Percentiles rank a stretch among this genome's conserved stretches.
These are phyloP conservation scores for Suillus placidus DNA, from an alignment of 768 basidiomycete genomes.

Conservation along the genomic window DNA sequence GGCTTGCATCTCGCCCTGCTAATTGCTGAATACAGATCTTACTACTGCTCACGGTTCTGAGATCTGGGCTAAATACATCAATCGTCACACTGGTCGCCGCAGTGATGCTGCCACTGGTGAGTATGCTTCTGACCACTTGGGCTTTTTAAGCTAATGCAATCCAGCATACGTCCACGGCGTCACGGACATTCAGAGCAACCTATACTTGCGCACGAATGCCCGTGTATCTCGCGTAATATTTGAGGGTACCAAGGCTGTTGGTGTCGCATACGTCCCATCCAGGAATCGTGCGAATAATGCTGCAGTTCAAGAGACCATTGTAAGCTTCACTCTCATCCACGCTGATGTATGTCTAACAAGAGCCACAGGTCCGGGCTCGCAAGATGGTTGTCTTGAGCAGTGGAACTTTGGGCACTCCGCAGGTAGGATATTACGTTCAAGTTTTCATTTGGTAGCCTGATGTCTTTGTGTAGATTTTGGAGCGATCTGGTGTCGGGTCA, in stretches of 20 bases:
- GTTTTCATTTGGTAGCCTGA: neutral
- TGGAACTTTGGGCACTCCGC: slow-evolving; percentile 71
- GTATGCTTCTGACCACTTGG: slow-evolving; percentile 7
- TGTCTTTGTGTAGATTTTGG: slow-evolving; percentile 51
- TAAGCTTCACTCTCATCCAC: slow-evolving; percentile 11
- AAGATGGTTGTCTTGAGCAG: slow-evolving; percentile 68
- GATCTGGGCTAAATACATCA: slow-evolving; percentile 80
- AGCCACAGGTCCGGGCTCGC: slow-evolving; percentile 49
- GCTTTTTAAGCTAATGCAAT: neutral
- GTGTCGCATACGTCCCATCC: slow-evolving; percentile 68
- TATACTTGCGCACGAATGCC: slow-evolving; percentile 66
- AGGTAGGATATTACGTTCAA: slow-evolving; percentile 24
- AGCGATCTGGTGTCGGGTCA: slow-evolving; percentile 70
- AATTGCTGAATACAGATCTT: slow-evolving; percentile 44
- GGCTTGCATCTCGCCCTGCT: neutral
- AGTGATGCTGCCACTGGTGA: slow-evolving; percentile 71
- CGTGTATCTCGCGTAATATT: slow-evolving; percentile 73
- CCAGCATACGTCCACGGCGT: slow-evolving; percentile 71
- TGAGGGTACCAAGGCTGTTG: slow-evolving; percentile 71
- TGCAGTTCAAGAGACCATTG: slow-evolving; percentile 60
- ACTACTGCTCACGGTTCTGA: slow-evolving; percentile 63
- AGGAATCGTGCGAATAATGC: slow-evolving; percentile 58
- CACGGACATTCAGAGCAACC: slow-evolving; percentile 67
- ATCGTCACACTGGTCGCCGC: slow-evolving; percentile 69
- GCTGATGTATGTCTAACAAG: slow-evolving; percentile 5